phyloP scores from a whole-genome alignment of 2,329 filamentous ascomycete species.

The Simplicillium aogashimaense region DNA sequence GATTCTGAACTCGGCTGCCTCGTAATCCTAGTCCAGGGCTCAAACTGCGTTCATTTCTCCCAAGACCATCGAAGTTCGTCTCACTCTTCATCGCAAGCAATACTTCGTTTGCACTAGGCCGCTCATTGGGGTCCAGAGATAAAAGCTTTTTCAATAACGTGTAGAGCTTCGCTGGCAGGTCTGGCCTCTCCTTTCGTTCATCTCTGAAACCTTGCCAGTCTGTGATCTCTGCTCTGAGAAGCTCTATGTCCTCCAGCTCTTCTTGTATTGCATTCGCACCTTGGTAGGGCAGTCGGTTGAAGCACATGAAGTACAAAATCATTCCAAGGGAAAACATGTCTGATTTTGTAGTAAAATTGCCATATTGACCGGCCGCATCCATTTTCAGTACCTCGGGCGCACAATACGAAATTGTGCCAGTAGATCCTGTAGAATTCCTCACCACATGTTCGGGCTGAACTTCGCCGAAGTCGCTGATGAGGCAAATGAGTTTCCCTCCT shows the following conservation, averaged over 20 bases:
- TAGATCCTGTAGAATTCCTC: conserved; percentile 84
- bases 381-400: conserved; percentile 82
- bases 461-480: conserved; percentile 97
- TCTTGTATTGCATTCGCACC: conserved; percentile 80
- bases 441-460: conserved; percentile 76
- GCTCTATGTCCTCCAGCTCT: conserved; percentile 83
- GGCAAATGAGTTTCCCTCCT: conserved; percentile 60
- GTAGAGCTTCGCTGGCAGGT: conserved; percentile 81
- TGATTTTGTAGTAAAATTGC: conserved; percentile 93
- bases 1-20: conserved; percentile 39
- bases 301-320: conserved; percentile 98
- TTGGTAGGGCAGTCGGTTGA: conserved; percentile 75
- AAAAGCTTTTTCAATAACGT: conserved; percentile 72
- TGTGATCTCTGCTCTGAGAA: conserved; percentile 75
- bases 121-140: conserved; percentile 62
- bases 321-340: conserved; percentile 98
- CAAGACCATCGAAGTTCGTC: conserved; percentile 34
- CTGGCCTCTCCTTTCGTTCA: conserved; percentile 62
- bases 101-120: conserved; percentile 82
- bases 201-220: conserved; percentile 82
- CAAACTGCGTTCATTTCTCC: conserved; percentile 20
- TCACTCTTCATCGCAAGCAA: conserved; percentile 66
- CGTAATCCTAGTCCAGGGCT: conserved; percentile 29
- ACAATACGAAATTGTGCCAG: conserved; percentile 95
- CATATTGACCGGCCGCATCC: conserved; percentile 60